These are phyloP conservation scores for Cordyceps tenuipes DNA, from an alignment of 2,329 filamentous ascomycete species.

Conservation along the genomic window DNA sequence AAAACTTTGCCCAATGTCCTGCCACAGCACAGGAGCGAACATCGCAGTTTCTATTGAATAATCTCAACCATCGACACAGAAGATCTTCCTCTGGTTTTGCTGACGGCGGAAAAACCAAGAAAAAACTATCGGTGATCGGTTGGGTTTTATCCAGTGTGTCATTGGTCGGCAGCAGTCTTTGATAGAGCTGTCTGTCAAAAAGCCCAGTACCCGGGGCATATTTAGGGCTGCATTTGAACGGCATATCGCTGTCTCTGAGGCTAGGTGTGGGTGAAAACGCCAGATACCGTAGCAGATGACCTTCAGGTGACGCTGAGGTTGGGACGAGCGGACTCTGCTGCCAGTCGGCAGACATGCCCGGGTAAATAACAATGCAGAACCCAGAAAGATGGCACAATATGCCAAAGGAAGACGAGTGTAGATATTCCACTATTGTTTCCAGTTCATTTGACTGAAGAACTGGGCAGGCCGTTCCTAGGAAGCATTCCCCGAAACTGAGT, in stretches of 20 bases:
- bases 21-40: slow-evolving; percentile 32
- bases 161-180: background rate
- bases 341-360: slow-evolving; percentile 29
- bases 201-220: slow-evolving; percentile 1
- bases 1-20: slow-evolving; percentile 42
- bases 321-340: slow-evolving; percentile 3
- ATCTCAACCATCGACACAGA: slow-evolving; percentile 37
- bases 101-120: slow-evolving; percentile 39
- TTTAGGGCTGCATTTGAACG: background rate
- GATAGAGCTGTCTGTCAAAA: background rate
- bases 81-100: slow-evolving; percentile 26
- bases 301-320: background rate
- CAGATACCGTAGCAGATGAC: background rate
- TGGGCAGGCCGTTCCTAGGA: slow-evolving; percentile 11
- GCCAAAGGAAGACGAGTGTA: slow-evolving; percentile 29
- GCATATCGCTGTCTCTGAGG: background rate
- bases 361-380: slow-evolving; percentile 33
- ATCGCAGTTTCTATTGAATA: slow-evolving; percentile 30
- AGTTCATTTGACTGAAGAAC: slow-evolving; percentile 16
- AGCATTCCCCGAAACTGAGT: slow-evolving; percentile 17
- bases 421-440: slow-evolving; percentile 23
- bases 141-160: background rate
- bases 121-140: slow-evolving; percentile 28
- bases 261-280: background rate
- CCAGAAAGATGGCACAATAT: slow-evolving; percentile 24